Base-by-base conservation (phyloP, 2,329 filamentous ascomycete genomes). In the Dryadomyces quercivorus region DNA sequence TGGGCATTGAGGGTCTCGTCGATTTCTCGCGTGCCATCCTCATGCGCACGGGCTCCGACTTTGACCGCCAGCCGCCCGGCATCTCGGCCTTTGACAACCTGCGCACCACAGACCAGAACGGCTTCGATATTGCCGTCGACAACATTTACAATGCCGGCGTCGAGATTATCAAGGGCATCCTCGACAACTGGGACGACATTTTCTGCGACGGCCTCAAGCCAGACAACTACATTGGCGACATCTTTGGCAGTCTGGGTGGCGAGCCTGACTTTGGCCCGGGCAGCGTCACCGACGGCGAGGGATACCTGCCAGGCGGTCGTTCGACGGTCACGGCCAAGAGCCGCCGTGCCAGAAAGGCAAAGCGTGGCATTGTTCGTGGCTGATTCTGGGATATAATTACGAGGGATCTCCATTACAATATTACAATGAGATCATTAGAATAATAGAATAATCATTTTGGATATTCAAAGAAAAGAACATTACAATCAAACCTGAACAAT, bases 131-230 rank as follows among this genome's bases (percentile, higher is more conserved):
- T 34, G 78, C 84, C 2, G 69, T 86, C 18, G 64, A 76, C 57
- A 89, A 88, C 64, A 75, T 88, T 48, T 88, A 80, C 66, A 68
- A 73, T 5, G 84, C 82, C 0, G 85, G 85, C 1, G 72, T 84
- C 4, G 71, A 81, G 61, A 81, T 89, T 34, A 75, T 86, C 13
- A 70, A 75, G 59, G 84, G 82, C 1, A 83, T 89, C 55, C 56
- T 87, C 13, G 56, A 65, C 0, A 74, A 70, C 4, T 89, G 85
- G 85, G 69, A 82, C 44, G 64, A 64, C 15, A 81, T 70, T 0
- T 88, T 82, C 60, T 66, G 71, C 40, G 59, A 63, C 1, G 85
- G 85, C 2, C 67, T 88, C 43, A 64, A 70, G 57, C 69, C 83
- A 0, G 69, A 64, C 1, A 87, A 87, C 61, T 88, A 88, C 61